phyloP scores from a whole-genome alignment of 2,329 filamentous ascomycete genomes.

The Verticillium isaacii region DNA sequence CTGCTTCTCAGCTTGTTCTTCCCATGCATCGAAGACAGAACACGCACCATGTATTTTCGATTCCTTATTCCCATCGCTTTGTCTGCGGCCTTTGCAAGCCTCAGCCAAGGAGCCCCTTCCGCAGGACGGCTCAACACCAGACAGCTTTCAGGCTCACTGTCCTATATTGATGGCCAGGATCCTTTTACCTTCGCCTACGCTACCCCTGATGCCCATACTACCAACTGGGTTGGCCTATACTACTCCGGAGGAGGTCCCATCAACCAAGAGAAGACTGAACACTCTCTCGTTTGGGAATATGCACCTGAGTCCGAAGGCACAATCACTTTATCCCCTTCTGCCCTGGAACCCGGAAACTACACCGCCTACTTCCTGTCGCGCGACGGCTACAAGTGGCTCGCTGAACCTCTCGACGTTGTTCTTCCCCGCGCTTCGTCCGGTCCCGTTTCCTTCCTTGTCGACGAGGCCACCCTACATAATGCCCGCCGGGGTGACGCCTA shows the following conservation, averaged over 20 bases:
- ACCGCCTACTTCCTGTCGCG: conserved; percentile 29
- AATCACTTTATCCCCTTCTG: conserved; percentile 17
- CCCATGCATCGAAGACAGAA: neutral
- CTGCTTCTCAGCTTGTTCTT: neutral
- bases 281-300: conserved; percentile 28
- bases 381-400: conserved; percentile 30
- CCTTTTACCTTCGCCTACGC: conserved; percentile 29
- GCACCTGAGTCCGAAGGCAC: conserved; percentile 21
- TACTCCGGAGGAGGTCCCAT: conserved; percentile 27
- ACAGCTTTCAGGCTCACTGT: neutral
- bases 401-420: conserved; percentile 24
- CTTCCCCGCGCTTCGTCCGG: conserved; percentile 8
- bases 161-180: neutral
- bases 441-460: conserved; percentile 21
- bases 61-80: neutral
- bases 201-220: conserved; percentile 18
- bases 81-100: neutral
- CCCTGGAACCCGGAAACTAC: conserved; percentile 25
- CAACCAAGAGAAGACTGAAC: conserved; percentile 20
- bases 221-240: conserved; percentile 35
- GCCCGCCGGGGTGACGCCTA: conserved; percentile 27
- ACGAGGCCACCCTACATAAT: conserved; percentile 27
- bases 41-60: neutral
- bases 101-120: neutral
- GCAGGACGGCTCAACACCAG: neutral